phyloP scores from a whole-genome alignment of 495 filamentous ascomycete species.

The Sordaria brevicollis region DNA sequence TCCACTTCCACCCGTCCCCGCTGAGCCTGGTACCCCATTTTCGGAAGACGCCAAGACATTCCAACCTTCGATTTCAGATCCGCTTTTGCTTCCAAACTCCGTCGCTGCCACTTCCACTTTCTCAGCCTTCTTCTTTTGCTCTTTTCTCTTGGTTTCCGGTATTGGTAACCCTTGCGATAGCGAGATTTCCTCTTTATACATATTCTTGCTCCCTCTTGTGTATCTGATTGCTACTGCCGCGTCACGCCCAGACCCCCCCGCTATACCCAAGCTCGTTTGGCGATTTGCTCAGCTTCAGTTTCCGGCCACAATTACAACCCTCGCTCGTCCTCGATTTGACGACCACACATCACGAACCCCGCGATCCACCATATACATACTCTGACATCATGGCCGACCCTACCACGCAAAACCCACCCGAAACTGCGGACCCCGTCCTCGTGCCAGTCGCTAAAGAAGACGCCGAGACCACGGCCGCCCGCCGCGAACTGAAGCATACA shows the following conservation, averaged over 20 bases:
- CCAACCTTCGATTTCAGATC: neutral
- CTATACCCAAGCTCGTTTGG: neutral
- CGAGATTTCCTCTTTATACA: neutral
- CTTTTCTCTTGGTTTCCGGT: neutral
- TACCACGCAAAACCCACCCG: conserved; percentile 22
- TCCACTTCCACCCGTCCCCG: neutral
- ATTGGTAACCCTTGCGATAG: neutral
- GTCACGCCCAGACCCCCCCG: neutral
- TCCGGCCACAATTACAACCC: neutral
- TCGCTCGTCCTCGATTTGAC: neutral
- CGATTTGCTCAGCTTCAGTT: neutral
- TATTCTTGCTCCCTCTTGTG: neutral
- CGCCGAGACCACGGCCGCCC: conserved; percentile 43
- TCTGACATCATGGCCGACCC: conserved; percentile 26
- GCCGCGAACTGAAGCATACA: conserved; percentile 45
- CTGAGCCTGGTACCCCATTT: neutral
- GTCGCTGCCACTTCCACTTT: neutral
- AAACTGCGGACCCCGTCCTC: conserved; percentile 19
- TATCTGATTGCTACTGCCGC: neutral
- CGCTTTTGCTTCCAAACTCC: neutral
- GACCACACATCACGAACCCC: neutral
- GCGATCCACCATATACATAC: neutral
- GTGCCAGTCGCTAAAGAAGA: conserved; percentile 30
- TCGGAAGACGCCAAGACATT: neutral
- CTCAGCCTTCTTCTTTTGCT: neutral